Evolutionary conservation across 495 filamentous ascomycete genomes (phyloP).

Genomic region (Xylaria acuta): DNA sequence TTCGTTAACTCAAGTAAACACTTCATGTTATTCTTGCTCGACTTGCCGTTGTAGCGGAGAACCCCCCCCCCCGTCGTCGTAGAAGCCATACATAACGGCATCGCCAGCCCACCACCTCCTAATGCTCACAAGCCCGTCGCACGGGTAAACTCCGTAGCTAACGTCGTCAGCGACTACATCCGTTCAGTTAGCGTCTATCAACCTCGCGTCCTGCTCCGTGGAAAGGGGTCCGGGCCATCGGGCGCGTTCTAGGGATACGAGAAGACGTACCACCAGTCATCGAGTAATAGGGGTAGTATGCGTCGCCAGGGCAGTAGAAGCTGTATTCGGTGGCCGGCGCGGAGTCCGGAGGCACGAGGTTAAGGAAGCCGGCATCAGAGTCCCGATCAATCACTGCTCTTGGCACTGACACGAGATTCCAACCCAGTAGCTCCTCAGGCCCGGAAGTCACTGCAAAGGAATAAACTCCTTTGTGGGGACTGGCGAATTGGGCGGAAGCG

Average conservation of each 20-base stretch:
- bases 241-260: background rate
- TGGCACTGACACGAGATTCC: background rate
- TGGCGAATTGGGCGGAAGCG: background rate
- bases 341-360: background rate
- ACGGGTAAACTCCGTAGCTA: conserved; percentile 1
- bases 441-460: background rate
- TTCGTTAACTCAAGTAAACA: background rate
- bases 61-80: background rate
- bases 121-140: background rate
- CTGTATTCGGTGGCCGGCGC: conserved; percentile 1
- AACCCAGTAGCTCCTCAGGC: background rate
- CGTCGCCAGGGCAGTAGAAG: background rate
- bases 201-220: background rate
- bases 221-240: background rate
- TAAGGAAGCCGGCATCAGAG: background rate
- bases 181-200: background rate
- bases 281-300: background rate
- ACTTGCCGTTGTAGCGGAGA: conserved; percentile 3
- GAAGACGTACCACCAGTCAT: background rate
- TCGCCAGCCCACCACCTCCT: background rate
- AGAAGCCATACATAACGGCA: conserved; percentile 1
- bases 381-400: background rate
- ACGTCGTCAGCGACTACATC: background rate
- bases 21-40: background rate
- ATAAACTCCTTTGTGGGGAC: background rate